A percentile compares a stretch with the other conserved stretches of the same genome.
Evolutionary conservation across 139 green algal species (phyloP).

Genomic region (Asterochloris erici): DNA sequence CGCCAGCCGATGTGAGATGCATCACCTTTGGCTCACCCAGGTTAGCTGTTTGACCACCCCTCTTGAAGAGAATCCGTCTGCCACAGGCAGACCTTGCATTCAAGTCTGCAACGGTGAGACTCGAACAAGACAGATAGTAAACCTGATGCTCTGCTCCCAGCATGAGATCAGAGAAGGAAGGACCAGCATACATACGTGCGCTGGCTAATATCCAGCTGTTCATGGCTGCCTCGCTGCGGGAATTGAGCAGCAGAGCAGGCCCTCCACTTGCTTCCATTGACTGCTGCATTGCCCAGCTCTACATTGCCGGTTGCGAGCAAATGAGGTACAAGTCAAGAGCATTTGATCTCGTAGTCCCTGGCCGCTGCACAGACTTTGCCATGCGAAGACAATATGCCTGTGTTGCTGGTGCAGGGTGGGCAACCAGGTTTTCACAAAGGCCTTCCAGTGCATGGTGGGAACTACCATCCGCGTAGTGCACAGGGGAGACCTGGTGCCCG

Average conservation of each 20-base stretch:
- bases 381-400: neutral
- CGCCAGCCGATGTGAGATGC: slow-evolving; percentile 19
- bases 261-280: neutral
- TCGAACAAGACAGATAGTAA: too few relatives aligned
- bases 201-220: too few relatives aligned
- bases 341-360: neutral
- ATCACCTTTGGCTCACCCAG: slow-evolving; percentile 27
- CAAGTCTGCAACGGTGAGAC: too few relatives aligned
- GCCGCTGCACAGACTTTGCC: neutral
- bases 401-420: slow-evolving; percentile 15
- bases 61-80: too few relatives aligned
- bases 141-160: too few relatives aligned
- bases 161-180: too few relatives aligned
- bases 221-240: too few relatives aligned
- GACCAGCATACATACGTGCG: too few relatives aligned
- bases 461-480: slow-evolving; percentile 26
- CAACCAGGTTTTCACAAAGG: slow-evolving; percentile 25
- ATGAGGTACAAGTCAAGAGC: neutral
- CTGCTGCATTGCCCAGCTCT: neutral
- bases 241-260: too few relatives aligned
- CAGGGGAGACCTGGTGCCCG: slow-evolving; percentile 27
- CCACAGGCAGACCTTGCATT: too few relatives aligned
- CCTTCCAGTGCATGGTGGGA: slow-evolving; percentile 31
- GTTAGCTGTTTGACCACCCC: neutral
- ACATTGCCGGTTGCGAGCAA: neutral